These are phyloP conservation scores for Rhipidocladum racemiflorum DNA, from an alignment of 176 grass and related monocot genomes.

Conservation along the genomic window DNA sequence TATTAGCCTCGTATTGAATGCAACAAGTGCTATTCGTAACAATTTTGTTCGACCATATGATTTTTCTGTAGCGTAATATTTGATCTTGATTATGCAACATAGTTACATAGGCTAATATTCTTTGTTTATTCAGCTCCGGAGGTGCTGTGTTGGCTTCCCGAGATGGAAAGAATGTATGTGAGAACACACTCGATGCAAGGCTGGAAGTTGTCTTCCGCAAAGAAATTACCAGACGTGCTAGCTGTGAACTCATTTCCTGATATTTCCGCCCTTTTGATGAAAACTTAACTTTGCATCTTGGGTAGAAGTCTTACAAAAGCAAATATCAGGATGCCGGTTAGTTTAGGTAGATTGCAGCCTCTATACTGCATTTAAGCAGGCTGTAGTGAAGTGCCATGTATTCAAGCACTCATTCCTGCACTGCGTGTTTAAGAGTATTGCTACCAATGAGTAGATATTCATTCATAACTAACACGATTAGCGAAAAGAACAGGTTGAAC, in stretches of 20 bases:
- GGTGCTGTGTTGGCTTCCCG: slow-evolving; percentile 86
- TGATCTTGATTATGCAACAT: background rate
- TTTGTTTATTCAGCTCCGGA: slow-evolving; percentile 61
- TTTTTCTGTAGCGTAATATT: background rate
- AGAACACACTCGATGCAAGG: slow-evolving; percentile 88
- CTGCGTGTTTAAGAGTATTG: background rate
- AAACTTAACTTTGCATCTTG: background rate
- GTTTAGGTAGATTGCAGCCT: background rate
- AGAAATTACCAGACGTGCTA: slow-evolving; percentile 86
- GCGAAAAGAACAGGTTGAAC: background rate
- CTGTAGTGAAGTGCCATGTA: background rate
- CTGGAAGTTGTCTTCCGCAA: slow-evolving; percentile 87
- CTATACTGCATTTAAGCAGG: background rate
- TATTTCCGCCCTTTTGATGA: background rate
- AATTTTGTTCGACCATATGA: background rate
- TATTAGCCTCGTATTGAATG: too few relatives aligned
- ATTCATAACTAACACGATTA: background rate
- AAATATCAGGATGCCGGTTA: background rate
- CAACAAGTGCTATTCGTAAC: too few relatives aligned
- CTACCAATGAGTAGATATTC: background rate
- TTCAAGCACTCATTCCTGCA: background rate
- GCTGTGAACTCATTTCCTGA: background rate
- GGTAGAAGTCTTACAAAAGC: background rate
- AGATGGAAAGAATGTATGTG: slow-evolving; percentile 92
- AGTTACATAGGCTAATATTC: background rate